Base-by-base conservation (phyloP, 2,329 filamentous ascomycete genomes). In the Fusarium graminum region DNA sequence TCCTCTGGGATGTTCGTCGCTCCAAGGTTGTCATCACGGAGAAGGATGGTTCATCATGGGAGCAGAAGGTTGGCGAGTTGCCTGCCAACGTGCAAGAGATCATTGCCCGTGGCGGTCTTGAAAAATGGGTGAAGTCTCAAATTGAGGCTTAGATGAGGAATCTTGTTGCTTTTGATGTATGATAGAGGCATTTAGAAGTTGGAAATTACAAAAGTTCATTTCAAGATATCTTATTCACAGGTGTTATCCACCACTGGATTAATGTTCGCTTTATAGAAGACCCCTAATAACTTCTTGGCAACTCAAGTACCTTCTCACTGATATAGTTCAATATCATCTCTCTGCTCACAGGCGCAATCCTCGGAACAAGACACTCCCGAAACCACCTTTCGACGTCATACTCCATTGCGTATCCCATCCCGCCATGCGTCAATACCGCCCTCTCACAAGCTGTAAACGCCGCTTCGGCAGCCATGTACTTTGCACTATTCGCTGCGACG, bases 81-180 rank as follows among this genome's bases (percentile, higher is more conserved):
- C 91, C 92, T 14, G 88, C 91, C 0, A 97, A 94, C 74, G 91
- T 97, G 54, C 93, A 97, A 77, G 91, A 92, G 73, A 93, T 94
- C 56, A 92, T 94, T 72, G 90, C 91, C 1, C 78, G 84, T 47
- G 92, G 92, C 4, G 93, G 93, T 0, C 74, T 96, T 61, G 92
- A 94, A 82, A 90, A 88, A 65, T 96, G 92, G 93, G 91, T 95
- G 11, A 90, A 91, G 83, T 83, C 84, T 56, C 83, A 91, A 76
- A 91, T 93, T 44, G 34, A 47, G 41, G 59, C 59, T 14, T 63
- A 42, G 42, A 43, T 13, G 11, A 16, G 4, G n/a, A 14, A 42
- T n/a, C 42, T 16, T 14, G 12, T 36, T 29, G n/a, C 12, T 45
- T 63, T 57, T 39, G 13, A 8, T 63, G 51, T 63, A 63, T 6